Evolutionary conservation across 345 rosid genomes (phyloP).

Genomic region (Citrus glauca): DNA sequence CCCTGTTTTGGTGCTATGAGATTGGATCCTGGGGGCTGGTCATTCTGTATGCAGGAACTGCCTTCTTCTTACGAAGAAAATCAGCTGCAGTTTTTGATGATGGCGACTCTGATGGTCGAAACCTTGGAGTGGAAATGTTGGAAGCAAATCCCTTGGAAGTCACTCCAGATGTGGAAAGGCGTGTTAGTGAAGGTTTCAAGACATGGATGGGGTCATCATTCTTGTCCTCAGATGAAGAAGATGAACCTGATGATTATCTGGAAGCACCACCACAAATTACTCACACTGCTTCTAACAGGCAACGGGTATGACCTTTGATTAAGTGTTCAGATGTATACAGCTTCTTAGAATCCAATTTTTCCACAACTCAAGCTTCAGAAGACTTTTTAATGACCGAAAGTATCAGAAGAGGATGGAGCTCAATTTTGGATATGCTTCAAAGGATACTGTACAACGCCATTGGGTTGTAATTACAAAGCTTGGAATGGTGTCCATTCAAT

Average conservation of each 20-base stretch:
- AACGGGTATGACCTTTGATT: slow-evolving; percentile 28
- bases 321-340: not conserved
- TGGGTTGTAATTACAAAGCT: not conserved
- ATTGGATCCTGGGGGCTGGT: slow-evolving; percentile 82
- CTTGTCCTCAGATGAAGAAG: slow-evolving; percentile 90
- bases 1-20: slow-evolving; percentile 97
- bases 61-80: slow-evolving; percentile 70
- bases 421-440: slow-evolving; percentile 6
- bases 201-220: slow-evolving; percentile 92
- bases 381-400: not conserved
- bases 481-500: not conserved
- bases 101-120: slow-evolving; percentile 55
- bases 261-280: slow-evolving; percentile 39
- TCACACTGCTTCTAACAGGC: slow-evolving; percentile 38
- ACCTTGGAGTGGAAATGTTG: slow-evolving; percentile 79
- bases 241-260: slow-evolving; percentile 50
- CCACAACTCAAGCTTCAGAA: not conserved
- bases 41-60: slow-evolving; percentile 64
- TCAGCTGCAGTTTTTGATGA: slow-evolving; percentile 67
- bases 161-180: slow-evolving; percentile 77
- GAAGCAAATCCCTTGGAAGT: slow-evolving; percentile 70
- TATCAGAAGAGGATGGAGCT: not conserved
- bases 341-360: not conserved
- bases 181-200: slow-evolving; percentile 79
- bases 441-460: not conserved